Evolutionary conservation across 2,329 filamentous ascomycete species (phyloP).

Genomic region (Arthrobotrys sinensis): DNA sequence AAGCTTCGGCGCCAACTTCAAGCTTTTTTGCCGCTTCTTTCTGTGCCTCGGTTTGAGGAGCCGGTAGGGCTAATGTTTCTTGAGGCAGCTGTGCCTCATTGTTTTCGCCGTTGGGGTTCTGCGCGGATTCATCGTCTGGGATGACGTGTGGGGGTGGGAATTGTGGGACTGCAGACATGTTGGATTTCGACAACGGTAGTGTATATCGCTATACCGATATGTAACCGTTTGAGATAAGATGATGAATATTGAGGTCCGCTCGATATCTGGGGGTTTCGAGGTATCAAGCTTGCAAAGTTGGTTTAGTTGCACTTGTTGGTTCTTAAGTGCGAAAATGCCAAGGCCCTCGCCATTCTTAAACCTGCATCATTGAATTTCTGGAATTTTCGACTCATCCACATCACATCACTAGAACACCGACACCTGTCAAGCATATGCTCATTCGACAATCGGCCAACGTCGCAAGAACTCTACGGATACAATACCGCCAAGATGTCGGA

Average conservation of each 20-base stretch:
- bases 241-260: neutral
- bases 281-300: neutral
- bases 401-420: constrained; percentile 8
- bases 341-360: constrained; percentile 31
- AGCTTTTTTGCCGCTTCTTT: constrained; percentile 38
- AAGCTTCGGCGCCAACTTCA: constrained; percentile 39
- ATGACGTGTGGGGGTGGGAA: constrained; percentile 41
- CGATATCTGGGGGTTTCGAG: neutral
- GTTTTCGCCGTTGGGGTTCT: neutral
- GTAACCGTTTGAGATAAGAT: constrained; percentile 8
- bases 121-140: constrained; percentile 26
- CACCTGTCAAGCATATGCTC: neutral
- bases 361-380: constrained; percentile 16
- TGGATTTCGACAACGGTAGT: neutral
- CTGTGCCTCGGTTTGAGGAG: constrained; percentile 34
- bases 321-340: constrained; percentile 26
- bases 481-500: constrained; percentile 79
- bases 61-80: constrained; percentile 36
- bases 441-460: neutral
- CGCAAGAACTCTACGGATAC: neutral
- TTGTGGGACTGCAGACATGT: constrained; percentile 47
- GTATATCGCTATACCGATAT: constrained; percentile 14
- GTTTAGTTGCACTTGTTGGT: constrained; percentile 5
- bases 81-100: constrained; percentile 14
- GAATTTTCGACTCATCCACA: constrained; percentile 50